phyloP scores from a whole-genome alignment of 352 stramenopile species.

The Lagenidium giganteum region DNA sequence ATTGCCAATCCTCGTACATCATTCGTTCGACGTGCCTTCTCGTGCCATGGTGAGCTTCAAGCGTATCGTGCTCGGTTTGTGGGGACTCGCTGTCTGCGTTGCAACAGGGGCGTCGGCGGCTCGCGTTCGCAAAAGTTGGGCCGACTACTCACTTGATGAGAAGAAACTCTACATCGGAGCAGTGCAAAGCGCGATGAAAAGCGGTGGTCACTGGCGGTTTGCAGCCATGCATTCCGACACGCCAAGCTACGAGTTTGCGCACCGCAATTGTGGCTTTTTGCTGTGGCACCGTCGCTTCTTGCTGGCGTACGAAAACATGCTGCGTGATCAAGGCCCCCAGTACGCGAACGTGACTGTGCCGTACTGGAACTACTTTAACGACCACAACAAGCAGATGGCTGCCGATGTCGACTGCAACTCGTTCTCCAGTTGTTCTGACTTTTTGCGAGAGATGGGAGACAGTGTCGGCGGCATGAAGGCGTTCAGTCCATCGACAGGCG shows the following conservation, averaged over 20 bases:
- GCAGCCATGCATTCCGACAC: slow-evolving; percentile 8
- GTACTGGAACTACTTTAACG: slow-evolving; percentile 74
- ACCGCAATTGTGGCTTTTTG: slow-evolving; percentile 16
- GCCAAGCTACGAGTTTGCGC: slow-evolving; percentile 10
- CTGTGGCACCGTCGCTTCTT: slow-evolving; percentile 72
- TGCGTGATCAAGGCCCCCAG: slow-evolving; percentile 38
- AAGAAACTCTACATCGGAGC: slow-evolving; percentile 11
- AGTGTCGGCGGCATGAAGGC: slow-evolving; percentile 3
- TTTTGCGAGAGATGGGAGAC: slow-evolving; percentile 14
- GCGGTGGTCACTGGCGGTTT: slow-evolving; percentile 17
- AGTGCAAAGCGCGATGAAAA: slow-evolving; percentile 16
- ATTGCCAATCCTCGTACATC: too few relatives aligned
- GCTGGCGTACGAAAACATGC: slow-evolving; percentile 76
- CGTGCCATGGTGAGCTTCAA: too few relatives aligned
- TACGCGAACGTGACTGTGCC: slow-evolving; percentile 73
- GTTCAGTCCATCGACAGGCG: slow-evolving; percentile 12
- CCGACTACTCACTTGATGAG: neutral
- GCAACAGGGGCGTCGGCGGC: too few relatives aligned
- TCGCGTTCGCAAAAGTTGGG: slow-evolving; percentile 4
- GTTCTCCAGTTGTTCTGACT: slow-evolving; percentile 12
- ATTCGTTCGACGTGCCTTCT: too few relatives aligned
- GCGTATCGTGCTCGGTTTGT: too few relatives aligned
- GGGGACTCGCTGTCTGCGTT: too few relatives aligned
- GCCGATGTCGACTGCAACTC: slow-evolving; percentile 6
- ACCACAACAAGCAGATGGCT: slow-evolving; percentile 24